phyloP scores from a whole-genome alignment of 176 grass and related monocot species.

The Poa annua region DNA sequence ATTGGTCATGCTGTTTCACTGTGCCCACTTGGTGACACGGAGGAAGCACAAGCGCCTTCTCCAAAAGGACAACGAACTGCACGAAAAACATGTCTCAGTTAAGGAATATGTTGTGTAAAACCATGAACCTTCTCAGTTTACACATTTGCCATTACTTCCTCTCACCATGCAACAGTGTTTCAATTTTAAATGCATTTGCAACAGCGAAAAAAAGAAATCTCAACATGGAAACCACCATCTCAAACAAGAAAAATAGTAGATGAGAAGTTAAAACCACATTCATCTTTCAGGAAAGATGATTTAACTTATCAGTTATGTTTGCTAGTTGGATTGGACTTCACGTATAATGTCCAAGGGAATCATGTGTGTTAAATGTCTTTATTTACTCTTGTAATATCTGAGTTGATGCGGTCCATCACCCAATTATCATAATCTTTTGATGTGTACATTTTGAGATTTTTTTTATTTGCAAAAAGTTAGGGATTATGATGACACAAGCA shows the following conservation, averaged over 20 bases:
- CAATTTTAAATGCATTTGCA: background rate
- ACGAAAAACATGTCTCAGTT: background rate
- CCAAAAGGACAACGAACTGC: background rate
- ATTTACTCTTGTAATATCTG: too few relatives aligned
- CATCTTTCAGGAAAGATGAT: background rate
- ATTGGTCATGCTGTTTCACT: background rate
- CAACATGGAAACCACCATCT: background rate
- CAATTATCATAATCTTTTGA: too few relatives aligned
- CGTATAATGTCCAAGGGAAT: background rate
- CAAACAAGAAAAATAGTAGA: background rate
- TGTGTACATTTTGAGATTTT: too few relatives aligned
- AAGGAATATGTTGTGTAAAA: background rate
- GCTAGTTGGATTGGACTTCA: background rate
- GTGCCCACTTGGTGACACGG: background rate
- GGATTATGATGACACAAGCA: too few relatives aligned
- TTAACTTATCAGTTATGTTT: background rate
- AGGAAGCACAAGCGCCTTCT: background rate
- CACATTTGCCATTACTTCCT: background rate
- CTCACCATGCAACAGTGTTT: background rate
- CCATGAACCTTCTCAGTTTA: background rate
- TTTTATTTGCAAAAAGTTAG: too few relatives aligned
- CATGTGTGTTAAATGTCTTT: too few relatives aligned
- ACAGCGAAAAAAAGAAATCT: background rate
- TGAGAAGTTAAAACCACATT: background rate
- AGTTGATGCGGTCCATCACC: too few relatives aligned